Conservation (phyloP, 1,284 basidiomycete genomes). For the Cryptococcus sp. region DNA sequence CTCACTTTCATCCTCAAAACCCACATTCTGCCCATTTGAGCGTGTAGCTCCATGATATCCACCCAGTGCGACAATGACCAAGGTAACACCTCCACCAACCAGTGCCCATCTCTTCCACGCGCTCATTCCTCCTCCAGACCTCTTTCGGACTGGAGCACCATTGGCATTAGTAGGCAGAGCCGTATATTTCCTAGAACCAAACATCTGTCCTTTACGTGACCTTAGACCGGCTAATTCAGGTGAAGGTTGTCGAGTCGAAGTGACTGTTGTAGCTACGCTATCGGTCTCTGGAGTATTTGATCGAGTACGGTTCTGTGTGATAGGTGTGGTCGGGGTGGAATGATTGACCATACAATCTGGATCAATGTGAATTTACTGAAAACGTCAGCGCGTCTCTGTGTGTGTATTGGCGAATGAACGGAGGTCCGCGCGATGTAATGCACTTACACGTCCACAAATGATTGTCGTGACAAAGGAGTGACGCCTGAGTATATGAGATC, state of each 20-base stretch:
- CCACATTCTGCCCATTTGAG: slow-evolving; percentile 5
- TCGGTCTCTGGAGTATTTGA: not conserved
- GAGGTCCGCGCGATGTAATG: no score
- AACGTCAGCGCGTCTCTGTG: not conserved
- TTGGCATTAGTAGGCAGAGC: slow-evolving; percentile 38
- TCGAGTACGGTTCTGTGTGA: not conserved
- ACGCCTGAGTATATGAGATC: no score
- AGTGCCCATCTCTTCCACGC: slow-evolving; percentile 39
- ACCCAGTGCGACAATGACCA: slow-evolving; percentile 23
- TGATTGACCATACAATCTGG: not conserved
- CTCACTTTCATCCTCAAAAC: slow-evolving; percentile 30
- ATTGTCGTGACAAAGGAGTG: no score
- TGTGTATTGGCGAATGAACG: not conserved
- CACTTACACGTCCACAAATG: no score
- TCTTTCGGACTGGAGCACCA: slow-evolving; percentile 15
- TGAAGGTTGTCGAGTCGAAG: not conserved
- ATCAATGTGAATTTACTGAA: not conserved
- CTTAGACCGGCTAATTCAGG: not conserved
- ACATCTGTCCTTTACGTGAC: slow-evolving; percentile 22
- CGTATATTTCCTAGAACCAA: slow-evolving; percentile 38
- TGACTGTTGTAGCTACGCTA: not conserved
- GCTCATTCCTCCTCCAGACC: slow-evolving; percentile 29
- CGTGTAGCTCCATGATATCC: slow-evolving; percentile 5
- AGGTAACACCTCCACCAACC: slow-evolving; percentile 18
- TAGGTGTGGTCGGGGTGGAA: not conserved